phyloP scores from a whole-genome alignment of 2,329 filamentous ascomycete genomes.

The Trichothecium sympodiale region DNA sequence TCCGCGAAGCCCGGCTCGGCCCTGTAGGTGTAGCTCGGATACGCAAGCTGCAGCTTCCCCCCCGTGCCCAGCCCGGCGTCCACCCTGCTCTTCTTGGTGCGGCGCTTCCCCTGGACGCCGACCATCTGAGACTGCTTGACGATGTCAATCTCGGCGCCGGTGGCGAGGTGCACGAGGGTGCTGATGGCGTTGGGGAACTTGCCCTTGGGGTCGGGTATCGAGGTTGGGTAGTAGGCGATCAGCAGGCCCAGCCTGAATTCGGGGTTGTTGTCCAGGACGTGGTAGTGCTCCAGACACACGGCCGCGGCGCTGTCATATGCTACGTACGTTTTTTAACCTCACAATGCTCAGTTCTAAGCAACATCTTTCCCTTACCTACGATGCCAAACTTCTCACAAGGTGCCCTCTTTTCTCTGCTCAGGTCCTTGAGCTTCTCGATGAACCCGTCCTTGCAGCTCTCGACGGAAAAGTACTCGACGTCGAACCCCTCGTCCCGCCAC shows the following conservation, averaged over 20 bases:
- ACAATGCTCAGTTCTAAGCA: background rate
- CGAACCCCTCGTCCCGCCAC: slow-evolving; percentile 31
- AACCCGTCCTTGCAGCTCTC: slow-evolving; percentile 21
- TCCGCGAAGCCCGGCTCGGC: slow-evolving; percentile 60
- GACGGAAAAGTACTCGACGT: slow-evolving; percentile 30
- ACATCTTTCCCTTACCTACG: slow-evolving; percentile 18
- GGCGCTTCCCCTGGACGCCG: slow-evolving; percentile 32
- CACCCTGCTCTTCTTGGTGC: slow-evolving; percentile 20
- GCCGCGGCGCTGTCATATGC: slow-evolving; percentile 33
- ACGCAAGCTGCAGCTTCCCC: slow-evolving; percentile 21
- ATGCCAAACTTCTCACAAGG: slow-evolving; percentile 33
- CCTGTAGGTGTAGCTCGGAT: slow-evolving; percentile 28
- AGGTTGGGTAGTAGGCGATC: slow-evolving; percentile 33
- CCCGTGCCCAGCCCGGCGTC: slow-evolving; percentile 25
- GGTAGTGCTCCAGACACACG: slow-evolving; percentile 31
- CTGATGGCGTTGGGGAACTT: slow-evolving; percentile 27
- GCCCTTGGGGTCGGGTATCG: slow-evolving; percentile 29
- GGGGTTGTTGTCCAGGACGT: slow-evolving; percentile 31
- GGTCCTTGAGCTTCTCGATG: slow-evolving; percentile 17
- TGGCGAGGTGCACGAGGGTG: slow-evolving; percentile 27
- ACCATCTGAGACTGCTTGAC: slow-evolving; percentile 30
- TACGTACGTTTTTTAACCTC: slow-evolving; percentile 5
- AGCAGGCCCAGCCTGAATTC: slow-evolving; percentile 30
- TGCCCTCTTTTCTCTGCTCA: slow-evolving; percentile 20
- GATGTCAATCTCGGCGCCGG: slow-evolving; percentile 26